These are phyloP conservation scores for Alternaria sp. DNA, from an alignment of 2,329 filamentous ascomycete genomes.

Conservation along the genomic window DNA sequence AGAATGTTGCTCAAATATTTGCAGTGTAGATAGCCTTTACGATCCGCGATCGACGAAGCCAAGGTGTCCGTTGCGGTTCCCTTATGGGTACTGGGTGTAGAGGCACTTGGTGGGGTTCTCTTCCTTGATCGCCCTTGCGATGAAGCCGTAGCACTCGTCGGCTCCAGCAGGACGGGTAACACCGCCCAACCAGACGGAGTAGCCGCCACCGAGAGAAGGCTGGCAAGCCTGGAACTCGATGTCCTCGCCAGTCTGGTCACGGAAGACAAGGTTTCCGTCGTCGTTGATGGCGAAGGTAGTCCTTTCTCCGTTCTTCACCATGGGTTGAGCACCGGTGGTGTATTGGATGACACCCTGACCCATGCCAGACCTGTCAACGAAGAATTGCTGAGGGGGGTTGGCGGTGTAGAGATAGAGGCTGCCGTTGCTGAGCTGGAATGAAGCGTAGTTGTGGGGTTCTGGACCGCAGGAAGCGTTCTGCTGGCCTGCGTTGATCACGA, in stretches of 20 bases:
- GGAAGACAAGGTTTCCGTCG: constrained; percentile 56
- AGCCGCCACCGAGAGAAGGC: constrained; percentile 50
- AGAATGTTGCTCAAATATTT: background rate
- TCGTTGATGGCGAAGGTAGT: constrained; percentile 57
- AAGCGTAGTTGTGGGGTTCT: constrained; percentile 50
- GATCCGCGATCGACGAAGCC: background rate
- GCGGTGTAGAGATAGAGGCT: constrained; percentile 57
- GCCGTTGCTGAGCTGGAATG: constrained; percentile 57
- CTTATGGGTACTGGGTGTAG: constrained; percentile 20
- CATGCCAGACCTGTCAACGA: constrained; percentile 65
- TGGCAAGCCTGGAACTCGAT: constrained; percentile 62
- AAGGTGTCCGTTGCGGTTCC: background rate
- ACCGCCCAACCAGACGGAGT: constrained; percentile 35
- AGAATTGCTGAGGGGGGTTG: constrained; percentile 58
- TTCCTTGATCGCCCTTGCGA: constrained; percentile 31
- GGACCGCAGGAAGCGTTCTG: constrained; percentile 59
- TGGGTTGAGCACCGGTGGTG: constrained; percentile 53
- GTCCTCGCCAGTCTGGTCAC: constrained; percentile 32
- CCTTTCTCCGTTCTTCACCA: constrained; percentile 54
- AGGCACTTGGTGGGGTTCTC: constrained; percentile 24
- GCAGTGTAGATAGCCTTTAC: background rate
- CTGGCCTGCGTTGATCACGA: constrained; percentile 52
- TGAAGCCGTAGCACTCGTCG: constrained; percentile 44
- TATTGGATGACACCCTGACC: constrained; percentile 63
- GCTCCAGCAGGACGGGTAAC: constrained; percentile 33